A percentile compares a stretch with the other conserved stretches of the same genome.
phyloP scores from a whole-genome alignment of 1,284 basidiomycete species.

The Puccinia novopanici region DNA sequence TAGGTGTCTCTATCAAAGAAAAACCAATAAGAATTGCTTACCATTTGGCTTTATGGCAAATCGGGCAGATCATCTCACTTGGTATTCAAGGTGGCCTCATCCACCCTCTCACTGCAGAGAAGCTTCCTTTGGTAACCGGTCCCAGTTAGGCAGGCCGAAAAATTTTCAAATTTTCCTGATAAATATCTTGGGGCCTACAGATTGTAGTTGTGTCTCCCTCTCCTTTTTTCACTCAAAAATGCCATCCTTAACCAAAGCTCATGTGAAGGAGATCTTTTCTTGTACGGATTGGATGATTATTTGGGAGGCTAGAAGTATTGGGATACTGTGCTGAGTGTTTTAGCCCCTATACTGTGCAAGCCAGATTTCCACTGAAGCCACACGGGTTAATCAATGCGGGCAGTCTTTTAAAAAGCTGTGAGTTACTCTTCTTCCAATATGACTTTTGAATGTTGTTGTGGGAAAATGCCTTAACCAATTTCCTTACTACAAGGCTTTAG shows the following conservation, averaged over 20 bases:
- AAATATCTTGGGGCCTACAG: constrained; percentile 80
- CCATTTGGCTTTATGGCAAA: neutral
- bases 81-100: constrained; percentile 69
- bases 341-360: constrained; percentile 76
- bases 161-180: constrained; percentile 81
- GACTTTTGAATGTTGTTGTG: no score
- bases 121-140: constrained; percentile 75
- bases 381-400: constrained; percentile 86
- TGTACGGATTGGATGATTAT: constrained; percentile 65
- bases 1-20: no score
- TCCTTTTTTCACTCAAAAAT: constrained; percentile 1
- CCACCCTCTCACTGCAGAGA: constrained; percentile 63
- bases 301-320: constrained; percentile 87
- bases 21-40: no score
- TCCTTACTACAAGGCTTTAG: neutral
- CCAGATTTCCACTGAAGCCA: constrained; percentile 80
- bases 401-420: constrained; percentile 71
- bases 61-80: constrained; percentile 67
- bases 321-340: constrained; percentile 76
- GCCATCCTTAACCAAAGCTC: neutral
- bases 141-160: constrained; percentile 91
- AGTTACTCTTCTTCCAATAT: constrained; percentile 46
- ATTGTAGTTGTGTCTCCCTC: constrained; percentile 66
- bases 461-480: neutral
- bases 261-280: neutral